Conservation (phyloP, 2,329 filamentous ascomycete genomes). For the Lasiodiplodia citricola region DNA sequence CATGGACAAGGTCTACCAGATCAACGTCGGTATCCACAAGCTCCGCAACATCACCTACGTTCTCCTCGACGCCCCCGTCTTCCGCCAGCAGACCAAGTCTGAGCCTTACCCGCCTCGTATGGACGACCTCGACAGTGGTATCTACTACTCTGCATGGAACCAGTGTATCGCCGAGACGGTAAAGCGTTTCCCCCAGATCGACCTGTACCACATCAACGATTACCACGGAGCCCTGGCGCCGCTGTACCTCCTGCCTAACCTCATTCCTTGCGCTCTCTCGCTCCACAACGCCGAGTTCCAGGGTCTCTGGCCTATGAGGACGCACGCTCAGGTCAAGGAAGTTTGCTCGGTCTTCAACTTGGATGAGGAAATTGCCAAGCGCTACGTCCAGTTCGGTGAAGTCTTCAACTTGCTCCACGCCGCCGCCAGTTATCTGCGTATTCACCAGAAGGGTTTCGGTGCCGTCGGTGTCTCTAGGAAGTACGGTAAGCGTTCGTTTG, state of each 20-base stretch:
- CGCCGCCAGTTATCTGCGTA: slow-evolving; percentile 68
- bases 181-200: slow-evolving; percentile 61
- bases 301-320: slow-evolving; percentile 66
- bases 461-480: slow-evolving; percentile 72
- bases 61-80: slow-evolving; percentile 69
- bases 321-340: slow-evolving; percentile 60
- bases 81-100: slow-evolving; percentile 66
- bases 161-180: slow-evolving; percentile 70
- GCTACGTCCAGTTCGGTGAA: slow-evolving; percentile 71
- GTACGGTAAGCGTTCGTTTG: slow-evolving; percentile 70
- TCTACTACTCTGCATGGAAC: slow-evolving; percentile 70
- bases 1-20: slow-evolving; percentile 64
- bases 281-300: slow-evolving; percentile 74
- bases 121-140: slow-evolving; percentile 71
- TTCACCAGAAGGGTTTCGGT: slow-evolving; percentile 71
- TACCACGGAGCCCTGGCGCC: slow-evolving; percentile 69
- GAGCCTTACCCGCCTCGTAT: slow-evolving; percentile 71
- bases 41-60: slow-evolving; percentile 71
- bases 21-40: slow-evolving; percentile 68
- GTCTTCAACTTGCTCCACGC: slow-evolving; percentile 72
- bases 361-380: slow-evolving; percentile 59
- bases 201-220: slow-evolving; percentile 70
- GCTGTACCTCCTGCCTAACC: slow-evolving; percentile 67
- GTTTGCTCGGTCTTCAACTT: slow-evolving; percentile 66
- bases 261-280: slow-evolving; percentile 66